A percentile compares a stretch with the other conserved stretches of the same genome.
Evolutionary conservation across 1,139 yeast genomes (phyloP).

Genomic region (Torulaspora globosa): DNA sequence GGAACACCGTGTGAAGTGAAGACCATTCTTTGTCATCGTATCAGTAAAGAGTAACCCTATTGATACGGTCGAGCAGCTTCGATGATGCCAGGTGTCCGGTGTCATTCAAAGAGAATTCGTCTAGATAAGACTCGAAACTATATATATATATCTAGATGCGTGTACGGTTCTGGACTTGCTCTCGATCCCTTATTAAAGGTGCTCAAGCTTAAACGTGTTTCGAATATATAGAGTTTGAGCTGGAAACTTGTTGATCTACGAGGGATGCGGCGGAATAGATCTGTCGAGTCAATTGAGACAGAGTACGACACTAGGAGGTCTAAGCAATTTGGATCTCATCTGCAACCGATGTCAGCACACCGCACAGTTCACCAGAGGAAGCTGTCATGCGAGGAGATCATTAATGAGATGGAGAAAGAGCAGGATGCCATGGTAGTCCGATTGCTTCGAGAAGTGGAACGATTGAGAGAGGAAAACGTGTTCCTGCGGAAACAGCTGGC

Average conservation of each 20-base stretch:
- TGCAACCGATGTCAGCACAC: constrained; percentile 13
- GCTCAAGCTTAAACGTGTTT: too few relatives aligned
- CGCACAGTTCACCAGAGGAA: constrained; percentile 16
- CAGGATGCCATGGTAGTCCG: constrained; percentile 63
- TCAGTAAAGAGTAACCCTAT: constrained; percentile 4
- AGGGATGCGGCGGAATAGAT: constrained; percentile 8
- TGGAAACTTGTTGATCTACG: not conserved
- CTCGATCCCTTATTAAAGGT: not conserved
- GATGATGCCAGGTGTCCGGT: not conserved
- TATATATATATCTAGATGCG: constrained; percentile 1
- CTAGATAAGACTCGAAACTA: constrained; percentile 1
- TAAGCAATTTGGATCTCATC: constrained; percentile 11
- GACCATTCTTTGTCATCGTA: constrained; percentile 5
- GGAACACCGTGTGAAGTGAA: constrained; percentile 3
- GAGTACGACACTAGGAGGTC: constrained; percentile 6
- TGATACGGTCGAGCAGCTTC: not conserved
- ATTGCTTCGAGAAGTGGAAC: constrained; percentile 52
- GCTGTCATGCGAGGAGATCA: constrained; percentile 43
- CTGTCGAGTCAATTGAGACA: constrained; percentile 7
- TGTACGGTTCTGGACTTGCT: constrained; percentile 1
- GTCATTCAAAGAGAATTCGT: constrained; percentile 1
- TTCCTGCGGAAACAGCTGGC: constrained; percentile 21
- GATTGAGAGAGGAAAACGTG: constrained; percentile 49
- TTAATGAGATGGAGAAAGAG: constrained; percentile 64
- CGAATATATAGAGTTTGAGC: too few relatives aligned